Conservation (phyloP, 805 yeast genomes). For the Ogataea nakhonphanomensis region DNA sequence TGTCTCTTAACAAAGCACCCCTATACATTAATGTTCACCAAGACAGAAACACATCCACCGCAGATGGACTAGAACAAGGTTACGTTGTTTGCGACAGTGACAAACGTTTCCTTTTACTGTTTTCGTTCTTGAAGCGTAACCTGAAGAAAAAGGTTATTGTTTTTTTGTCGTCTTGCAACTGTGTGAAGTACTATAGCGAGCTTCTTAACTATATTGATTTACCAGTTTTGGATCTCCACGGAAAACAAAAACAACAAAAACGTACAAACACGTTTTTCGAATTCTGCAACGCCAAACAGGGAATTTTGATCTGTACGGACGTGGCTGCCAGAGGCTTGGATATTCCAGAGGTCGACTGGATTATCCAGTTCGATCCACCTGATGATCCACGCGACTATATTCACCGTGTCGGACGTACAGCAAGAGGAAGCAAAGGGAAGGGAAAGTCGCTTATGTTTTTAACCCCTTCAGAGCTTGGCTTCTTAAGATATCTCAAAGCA, state of each 20-base stretch:
- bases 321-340: constrained; percentile 99
- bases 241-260: constrained; percentile 98
- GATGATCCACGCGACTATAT: constrained; percentile 99
- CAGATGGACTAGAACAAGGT: constrained; percentile 96
- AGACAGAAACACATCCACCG: constrained; percentile 82
- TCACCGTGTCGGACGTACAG: constrained; percentile 99
- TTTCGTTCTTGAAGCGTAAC: constrained; percentile 91
- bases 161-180: constrained; percentile 92
- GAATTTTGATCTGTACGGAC: constrained; percentile 91
- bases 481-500: constrained; percentile 88
- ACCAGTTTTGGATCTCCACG: constrained; percentile 95
- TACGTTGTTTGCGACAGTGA: constrained; percentile 97
- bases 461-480: constrained; percentile 91
- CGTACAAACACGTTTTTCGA: constrained; percentile 97
- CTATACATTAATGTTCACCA: constrained; percentile 89
- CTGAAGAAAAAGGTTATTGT: constrained; percentile 90
- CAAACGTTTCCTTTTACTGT: constrained; percentile 82
- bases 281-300: constrained; percentile 95
- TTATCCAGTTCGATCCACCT: constrained; percentile 98
- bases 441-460: constrained; percentile 95
- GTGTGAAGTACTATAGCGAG: constrained; percentile 95
- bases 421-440: constrained; percentile 84
- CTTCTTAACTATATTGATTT: constrained; percentile 91
- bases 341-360: constrained; percentile 99
- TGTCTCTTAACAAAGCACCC: constrained; percentile 92